Conservation (phyloP, 2,329 filamentous ascomycete genomes). For the Dactylellina haptotyla region DNA sequence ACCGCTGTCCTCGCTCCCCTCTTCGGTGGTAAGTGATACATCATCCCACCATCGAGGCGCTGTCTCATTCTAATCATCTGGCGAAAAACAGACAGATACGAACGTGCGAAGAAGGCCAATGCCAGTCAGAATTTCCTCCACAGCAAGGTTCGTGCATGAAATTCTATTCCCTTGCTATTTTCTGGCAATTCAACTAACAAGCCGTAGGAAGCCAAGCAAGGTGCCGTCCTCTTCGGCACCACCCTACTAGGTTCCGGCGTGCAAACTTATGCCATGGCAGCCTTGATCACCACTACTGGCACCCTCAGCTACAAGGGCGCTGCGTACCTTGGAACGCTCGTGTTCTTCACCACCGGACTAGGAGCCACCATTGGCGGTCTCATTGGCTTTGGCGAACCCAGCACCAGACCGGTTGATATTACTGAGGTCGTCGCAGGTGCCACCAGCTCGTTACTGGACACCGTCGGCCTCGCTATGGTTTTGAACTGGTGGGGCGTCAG, state of each 20-base stretch:
- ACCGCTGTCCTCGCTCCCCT: conserved; percentile 86
- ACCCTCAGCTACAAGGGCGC: conserved; percentile 97
- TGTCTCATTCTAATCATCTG: conserved; percentile 12
- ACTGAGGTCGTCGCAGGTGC: conserved; percentile 47
- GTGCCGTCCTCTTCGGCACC: conserved; percentile 88
- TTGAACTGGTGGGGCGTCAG: conserved; percentile 54
- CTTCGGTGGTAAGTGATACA: conserved; percentile 90
- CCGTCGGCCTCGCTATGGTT: conserved; percentile 46
- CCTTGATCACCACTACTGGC: conserved; percentile 91
- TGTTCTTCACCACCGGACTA: conserved; percentile 36
- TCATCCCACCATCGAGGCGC: neutral
- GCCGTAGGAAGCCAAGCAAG: conserved; percentile 77
- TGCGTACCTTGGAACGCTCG: conserved; percentile 75
- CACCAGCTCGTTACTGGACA: conserved; percentile 46
- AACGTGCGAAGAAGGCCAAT: conserved; percentile 80
- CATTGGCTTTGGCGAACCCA: conserved; percentile 44
- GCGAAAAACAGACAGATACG: conserved; percentile 30
- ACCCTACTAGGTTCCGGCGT: conserved; percentile 87
- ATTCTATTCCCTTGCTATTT: neutral
- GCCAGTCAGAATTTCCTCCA: conserved; percentile 95
- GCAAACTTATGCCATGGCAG: conserved; percentile 88
- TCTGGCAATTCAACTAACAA: neutral
- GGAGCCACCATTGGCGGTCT: conserved; percentile 46
- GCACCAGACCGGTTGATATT: conserved; percentile 27
- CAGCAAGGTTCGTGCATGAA: conserved; percentile 55